phyloP scores from a whole-genome alignment of 106 monocot genomes.

The Iris macrosiphon region DNA sequence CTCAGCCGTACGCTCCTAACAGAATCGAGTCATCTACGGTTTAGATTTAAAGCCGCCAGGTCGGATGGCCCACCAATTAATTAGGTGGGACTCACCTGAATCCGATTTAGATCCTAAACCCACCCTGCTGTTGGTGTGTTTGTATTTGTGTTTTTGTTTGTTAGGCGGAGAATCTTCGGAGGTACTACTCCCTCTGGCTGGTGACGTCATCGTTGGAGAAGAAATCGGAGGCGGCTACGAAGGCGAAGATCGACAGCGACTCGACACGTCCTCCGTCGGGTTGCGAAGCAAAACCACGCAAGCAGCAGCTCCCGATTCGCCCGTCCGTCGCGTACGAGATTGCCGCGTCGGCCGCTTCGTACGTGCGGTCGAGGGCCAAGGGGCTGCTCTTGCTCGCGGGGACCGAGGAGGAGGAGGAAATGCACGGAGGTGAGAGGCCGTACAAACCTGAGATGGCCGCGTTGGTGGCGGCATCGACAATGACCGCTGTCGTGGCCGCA shows the following conservation, averaged over 20 bases:
- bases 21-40: background rate
- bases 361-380: constrained; percentile 48
- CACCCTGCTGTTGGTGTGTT: no score
- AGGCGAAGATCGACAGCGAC: constrained; percentile 25
- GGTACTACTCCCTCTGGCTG: constrained; percentile 26
- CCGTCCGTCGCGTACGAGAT: constrained; percentile 56
- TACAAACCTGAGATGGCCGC: constrained; percentile 63
- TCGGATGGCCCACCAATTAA: no score
- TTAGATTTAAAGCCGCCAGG: no score
- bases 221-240: constrained; percentile 31
- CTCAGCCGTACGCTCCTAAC: no score
- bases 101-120: no score
- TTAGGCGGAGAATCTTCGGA: constrained; percentile 47
- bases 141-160: background rate
- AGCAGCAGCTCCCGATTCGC: constrained; percentile 1
- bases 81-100: no score
- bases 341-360: constrained; percentile 76
- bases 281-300: background rate
- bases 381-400: constrained; percentile 28
- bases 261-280: constrained; percentile 5
- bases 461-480: constrained; percentile 22
- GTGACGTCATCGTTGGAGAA: constrained; percentile 68
- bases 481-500: constrained; percentile 83
- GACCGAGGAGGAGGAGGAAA: no score
- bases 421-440: background rate